Base-by-base conservation (phyloP, 192 early-diverging fungal genomes). In the Coemansia sp. region DNA sequence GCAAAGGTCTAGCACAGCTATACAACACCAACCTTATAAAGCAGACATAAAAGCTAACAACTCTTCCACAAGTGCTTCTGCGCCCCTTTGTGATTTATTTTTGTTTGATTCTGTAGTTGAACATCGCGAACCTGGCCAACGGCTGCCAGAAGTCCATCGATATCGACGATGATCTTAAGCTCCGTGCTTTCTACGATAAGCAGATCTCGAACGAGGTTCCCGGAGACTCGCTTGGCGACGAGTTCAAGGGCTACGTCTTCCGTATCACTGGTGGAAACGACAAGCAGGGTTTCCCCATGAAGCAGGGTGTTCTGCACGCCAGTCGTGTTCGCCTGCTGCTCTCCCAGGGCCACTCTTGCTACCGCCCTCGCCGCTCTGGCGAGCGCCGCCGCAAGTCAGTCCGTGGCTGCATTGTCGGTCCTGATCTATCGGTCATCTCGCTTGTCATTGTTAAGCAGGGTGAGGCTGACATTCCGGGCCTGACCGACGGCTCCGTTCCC, bases 211-310 rank as follows among this genome's bases (percentile, higher is more conserved):
- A 91, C 70, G 97, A 99, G 81, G 95, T 99, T 65, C 84, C 90
- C 68, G 97, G 89, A 72, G 97, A 97, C 85, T 86, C 92, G 59
- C 84, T 99, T 75, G 94, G 97, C 70, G 97, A 97, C 75, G 97
- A 99, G 85, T 99, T 95, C 94, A 99, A 99, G 90, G 97, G 97
- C 70, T 99, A 97, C 88, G 91, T 97, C 74, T 95, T 99, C 91
- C 94, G 94, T 74, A 96, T 99, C 84, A 93, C 95, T 62, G 97
- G 97, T 80, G 97, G 97, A 74, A 97, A 99, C 90, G 97, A 99
- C 88, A 99, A 99, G 91, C 93, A 95, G 85, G 93, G 93, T 83
- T 99, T 99, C 93, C 97, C 97, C 69, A 99, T 99, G 97, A 99
- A 97, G 91, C 97, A 99, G 87, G 97, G 97, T 93, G 93, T 99